Evolutionary conservation across 2,329 filamentous ascomycete species (phyloP).

Genomic region (Trichoderma koningiopsis): DNA sequence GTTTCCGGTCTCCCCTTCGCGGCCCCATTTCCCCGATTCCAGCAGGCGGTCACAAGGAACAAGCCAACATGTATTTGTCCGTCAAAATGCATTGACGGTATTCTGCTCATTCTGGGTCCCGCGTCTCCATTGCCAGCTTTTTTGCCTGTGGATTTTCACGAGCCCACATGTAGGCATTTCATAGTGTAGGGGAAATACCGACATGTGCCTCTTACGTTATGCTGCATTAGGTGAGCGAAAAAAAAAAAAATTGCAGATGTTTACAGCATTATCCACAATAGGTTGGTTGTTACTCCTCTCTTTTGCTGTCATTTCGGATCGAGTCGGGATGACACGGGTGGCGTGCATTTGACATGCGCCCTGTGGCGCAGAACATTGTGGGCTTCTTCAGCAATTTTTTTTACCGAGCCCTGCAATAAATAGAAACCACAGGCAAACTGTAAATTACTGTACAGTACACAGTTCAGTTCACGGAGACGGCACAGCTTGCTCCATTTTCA

Average conservation of each 20-base stretch:
- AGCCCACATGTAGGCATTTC: neutral
- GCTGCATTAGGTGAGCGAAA: neutral
- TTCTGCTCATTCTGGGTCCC: neutral
- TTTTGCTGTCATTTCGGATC: slow-evolving; percentile 9
- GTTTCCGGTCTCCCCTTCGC: neutral
- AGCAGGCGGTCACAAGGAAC: neutral
- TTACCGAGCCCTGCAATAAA: neutral
- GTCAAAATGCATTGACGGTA: neutral
- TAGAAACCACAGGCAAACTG: neutral
- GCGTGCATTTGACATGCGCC: slow-evolving; percentile 14
- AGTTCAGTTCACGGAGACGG: neutral
- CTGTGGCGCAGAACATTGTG: slow-evolving; percentile 17
- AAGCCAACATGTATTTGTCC: neutral
- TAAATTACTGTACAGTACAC: neutral
- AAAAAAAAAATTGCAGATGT: neutral
- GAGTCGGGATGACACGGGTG: slow-evolving; percentile 18
- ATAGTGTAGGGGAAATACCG: neutral
- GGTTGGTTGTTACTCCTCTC: neutral
- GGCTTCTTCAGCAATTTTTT: neutral
- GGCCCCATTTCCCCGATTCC: slow-evolving; percentile 8
- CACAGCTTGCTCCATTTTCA: neutral
- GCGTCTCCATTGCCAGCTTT: neutral
- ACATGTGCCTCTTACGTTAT: neutral
- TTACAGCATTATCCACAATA: neutral
- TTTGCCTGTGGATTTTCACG: neutral